A percentile compares a stretch with the other conserved stretches of the same genome.
Conservation (phyloP, 306 rosid species). For the Citrullus amarus region DNA sequence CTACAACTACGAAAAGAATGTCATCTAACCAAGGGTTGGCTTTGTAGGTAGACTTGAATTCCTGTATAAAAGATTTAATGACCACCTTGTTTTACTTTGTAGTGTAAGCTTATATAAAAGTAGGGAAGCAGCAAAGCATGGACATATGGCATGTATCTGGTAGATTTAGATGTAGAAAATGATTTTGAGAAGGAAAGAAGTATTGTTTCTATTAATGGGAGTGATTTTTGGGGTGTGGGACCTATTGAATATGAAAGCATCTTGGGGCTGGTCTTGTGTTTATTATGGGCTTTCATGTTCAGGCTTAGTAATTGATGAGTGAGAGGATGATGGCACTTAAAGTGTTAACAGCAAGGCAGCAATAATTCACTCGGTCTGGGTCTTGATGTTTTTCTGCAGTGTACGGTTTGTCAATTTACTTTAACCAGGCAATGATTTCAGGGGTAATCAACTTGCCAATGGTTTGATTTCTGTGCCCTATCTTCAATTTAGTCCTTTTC, state of each 20-base stretch:
- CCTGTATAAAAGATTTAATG: background rate
- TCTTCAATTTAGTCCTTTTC: background rate
- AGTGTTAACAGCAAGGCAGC: background rate
- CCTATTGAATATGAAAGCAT: background rate
- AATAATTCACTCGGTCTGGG: background rate
- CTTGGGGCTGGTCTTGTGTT: background rate
- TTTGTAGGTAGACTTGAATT: background rate
- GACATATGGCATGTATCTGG: background rate
- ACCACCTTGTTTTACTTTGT: background rate
- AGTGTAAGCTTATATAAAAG: background rate
- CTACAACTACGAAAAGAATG: background rate
- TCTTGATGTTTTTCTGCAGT: background rate
- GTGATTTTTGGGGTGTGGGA: background rate
- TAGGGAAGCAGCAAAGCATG: background rate
- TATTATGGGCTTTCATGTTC: background rate
- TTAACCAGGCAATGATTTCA: background rate
- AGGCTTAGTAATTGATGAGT: constrained; percentile 3
- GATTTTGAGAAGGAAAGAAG: background rate
- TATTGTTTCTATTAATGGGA: background rate
- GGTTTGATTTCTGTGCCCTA: background rate
- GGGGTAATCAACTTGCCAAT: background rate
- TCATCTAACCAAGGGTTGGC: background rate
- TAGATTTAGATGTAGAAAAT: background rate
- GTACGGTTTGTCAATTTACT: constrained; percentile 1
- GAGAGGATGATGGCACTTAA: background rate